phyloP scores from a whole-genome alignment of 2,329 filamentous ascomycete genomes.

The Talaromyces sp. region DNA sequence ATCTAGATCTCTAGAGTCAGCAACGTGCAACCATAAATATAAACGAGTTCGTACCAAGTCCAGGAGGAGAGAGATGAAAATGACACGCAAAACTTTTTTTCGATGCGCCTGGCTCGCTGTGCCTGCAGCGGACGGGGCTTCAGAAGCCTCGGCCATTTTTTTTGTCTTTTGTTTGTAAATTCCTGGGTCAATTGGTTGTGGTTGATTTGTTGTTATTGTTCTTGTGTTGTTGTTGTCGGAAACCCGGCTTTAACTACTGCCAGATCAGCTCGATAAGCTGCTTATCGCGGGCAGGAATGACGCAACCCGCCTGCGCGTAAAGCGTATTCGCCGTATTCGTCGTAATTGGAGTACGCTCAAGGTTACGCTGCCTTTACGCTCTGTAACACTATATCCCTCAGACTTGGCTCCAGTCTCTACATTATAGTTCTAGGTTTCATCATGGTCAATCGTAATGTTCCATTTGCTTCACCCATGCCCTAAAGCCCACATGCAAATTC shows the following conservation, averaged over 20 bases:
- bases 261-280: background rate
- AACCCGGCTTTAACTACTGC: background rate
- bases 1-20: slow-evolving; percentile 53
- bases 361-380: too few relatives aligned
- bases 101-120: slow-evolving; percentile 33
- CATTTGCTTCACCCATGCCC: background rate
- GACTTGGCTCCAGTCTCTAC: background rate
- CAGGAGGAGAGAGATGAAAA: slow-evolving; percentile 82
- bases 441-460: background rate
- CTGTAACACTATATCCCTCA: background rate
- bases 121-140: slow-evolving; percentile 7
- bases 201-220: background rate
- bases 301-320: background rate
- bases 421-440: background rate
- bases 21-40: background rate
- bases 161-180: background rate
- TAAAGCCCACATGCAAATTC: background rate
- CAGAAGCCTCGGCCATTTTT: slow-evolving; percentile 22
- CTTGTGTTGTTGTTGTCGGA: background rate
- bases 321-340: background rate
- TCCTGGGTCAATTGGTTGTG: background rate
- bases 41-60: slow-evolving; percentile 60
- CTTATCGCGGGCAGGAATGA: background rate
- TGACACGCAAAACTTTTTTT: slow-evolving; percentile 77
- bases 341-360: too few relatives aligned